These are phyloP conservation scores for Sugiyamaella xylanicola DNA, from an alignment of 1,139 yeast genomes.

Conservation along the genomic window DNA sequence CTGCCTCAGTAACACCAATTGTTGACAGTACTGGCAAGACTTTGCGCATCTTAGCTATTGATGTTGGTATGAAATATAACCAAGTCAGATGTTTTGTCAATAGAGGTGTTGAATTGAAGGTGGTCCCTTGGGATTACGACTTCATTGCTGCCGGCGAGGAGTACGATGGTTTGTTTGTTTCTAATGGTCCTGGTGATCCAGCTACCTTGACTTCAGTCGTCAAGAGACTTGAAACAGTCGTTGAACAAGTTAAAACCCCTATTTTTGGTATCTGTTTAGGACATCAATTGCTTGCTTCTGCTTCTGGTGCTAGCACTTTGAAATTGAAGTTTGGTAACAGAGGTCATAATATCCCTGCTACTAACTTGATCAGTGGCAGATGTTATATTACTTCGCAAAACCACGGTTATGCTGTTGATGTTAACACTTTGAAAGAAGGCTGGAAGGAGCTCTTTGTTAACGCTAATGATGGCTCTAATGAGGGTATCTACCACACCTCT, in stretches of 20 bases:
- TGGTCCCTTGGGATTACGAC: conserved; percentile 96
- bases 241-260: conserved; percentile 59
- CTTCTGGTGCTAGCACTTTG: conserved; percentile 88
- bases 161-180: conserved; percentile 93
- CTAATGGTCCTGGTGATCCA: conserved; percentile 99
- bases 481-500: conserved; percentile 90
- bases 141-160: conserved; percentile 55
- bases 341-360: conserved; percentile 99
- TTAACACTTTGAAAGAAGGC: conserved; percentile 63
- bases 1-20: conserved; percentile 49
- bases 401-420: conserved; percentile 98
- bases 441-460: conserved; percentile 96
- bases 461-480: conserved; percentile 96
- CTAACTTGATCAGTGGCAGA: conserved; percentile 88
- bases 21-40: conserved; percentile 72
- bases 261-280: conserved; percentile 98
- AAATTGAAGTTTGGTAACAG: conserved; percentile 98
- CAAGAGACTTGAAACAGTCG: conserved; percentile 56
- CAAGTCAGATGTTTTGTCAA: conserved; percentile 95
- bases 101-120: conserved; percentile 94
- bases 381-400: conserved; percentile 99
- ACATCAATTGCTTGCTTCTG: conserved; percentile 95
- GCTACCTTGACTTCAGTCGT: conserved; percentile 73
- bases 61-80: conserved; percentile 97
- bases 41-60: conserved; percentile 83